A percentile compares a stretch with the other conserved stretches of the same genome.
Conservation (phyloP, 2,329 filamentous ascomycete species). For the Penicillium sp. region DNA sequence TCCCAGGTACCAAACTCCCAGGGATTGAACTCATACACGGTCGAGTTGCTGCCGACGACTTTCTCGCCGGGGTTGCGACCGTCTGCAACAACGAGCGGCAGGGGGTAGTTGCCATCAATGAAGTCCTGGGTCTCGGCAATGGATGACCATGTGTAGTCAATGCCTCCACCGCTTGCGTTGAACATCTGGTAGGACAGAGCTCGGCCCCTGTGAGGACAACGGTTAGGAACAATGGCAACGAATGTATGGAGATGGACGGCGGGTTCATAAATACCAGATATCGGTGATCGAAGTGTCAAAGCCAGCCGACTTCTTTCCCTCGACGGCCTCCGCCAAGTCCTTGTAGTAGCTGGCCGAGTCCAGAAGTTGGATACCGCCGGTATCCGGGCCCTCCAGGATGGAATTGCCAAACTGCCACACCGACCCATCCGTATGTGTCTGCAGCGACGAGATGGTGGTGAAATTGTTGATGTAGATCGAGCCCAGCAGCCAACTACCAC, state of each 20-base stretch:
- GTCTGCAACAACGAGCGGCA: conserved; percentile 75
- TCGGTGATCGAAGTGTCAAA: conserved; percentile 78
- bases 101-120: conserved; percentile 63
- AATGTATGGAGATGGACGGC: too few relatives aligned
- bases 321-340: conserved; percentile 61
- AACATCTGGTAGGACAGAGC: conserved; percentile 85
- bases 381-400: conserved; percentile 54
- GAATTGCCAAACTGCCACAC: conserved; percentile 39
- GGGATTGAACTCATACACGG: conserved; percentile 76
- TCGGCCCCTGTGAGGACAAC: conserved; percentile 57
- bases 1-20: conserved; percentile 80
- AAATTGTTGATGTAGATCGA: conserved; percentile 83
- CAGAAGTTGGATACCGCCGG: conserved; percentile 43
- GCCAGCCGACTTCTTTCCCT: conserved; percentile 64
- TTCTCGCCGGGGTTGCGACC: conserved; percentile 65
- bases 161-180: conserved; percentile 73
- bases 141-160: conserved; percentile 80
- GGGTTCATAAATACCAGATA: conserved; percentile 62
- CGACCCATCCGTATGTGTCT: conserved; percentile 27
- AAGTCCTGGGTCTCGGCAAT: conserved; percentile 69
- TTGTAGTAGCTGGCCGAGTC: conserved; percentile 65
- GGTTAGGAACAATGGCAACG: too few relatives aligned
- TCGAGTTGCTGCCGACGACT: conserved; percentile 70
- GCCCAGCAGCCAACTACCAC: conserved; percentile 82
- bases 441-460: conserved; percentile 60